A percentile compares a stretch with the other conserved stretches of the same genome.
Conservation (phyloP, 805 yeast genomes). For the Wickerhamiella brachini region DNA sequence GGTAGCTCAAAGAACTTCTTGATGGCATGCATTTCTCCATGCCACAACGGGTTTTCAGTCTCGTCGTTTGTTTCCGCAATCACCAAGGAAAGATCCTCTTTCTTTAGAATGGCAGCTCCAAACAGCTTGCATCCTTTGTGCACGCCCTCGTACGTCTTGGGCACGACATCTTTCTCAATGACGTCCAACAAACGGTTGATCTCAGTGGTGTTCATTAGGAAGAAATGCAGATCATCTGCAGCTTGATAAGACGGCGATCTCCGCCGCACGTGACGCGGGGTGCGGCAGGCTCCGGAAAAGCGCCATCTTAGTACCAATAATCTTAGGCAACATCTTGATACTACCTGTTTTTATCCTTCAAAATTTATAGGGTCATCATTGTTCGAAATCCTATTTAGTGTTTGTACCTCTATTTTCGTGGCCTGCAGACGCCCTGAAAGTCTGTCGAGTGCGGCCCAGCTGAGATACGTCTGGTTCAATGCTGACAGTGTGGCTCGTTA, state of each 20-base stretch:
- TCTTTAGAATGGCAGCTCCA: slow-evolving; percentile 16
- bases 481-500: too few relatives aligned
- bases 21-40: slow-evolving; percentile 14
- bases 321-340: too few relatives aligned
- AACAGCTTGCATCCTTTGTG: slow-evolving; percentile 11
- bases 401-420: too few relatives aligned
- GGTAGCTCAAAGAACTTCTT: slow-evolving; percentile 11
- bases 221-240: background rate
- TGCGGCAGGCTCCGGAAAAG: background rate
- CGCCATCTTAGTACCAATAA: too few relatives aligned
- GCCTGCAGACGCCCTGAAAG: too few relatives aligned
- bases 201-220: background rate
- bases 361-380: too few relatives aligned
- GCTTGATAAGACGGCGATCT: background rate
- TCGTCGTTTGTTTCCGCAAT: slow-evolving; percentile 14
- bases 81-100: slow-evolving; percentile 11
- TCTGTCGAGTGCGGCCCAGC: too few relatives aligned
- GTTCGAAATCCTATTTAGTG: too few relatives aligned
- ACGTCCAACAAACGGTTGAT: slow-evolving; percentile 12
- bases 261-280: background rate
- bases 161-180: slow-evolving; percentile 12
- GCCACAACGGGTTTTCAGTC: slow-evolving; percentile 12
- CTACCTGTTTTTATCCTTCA: too few relatives aligned
- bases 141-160: slow-evolving; percentile 10
- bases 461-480: too few relatives aligned